Evolutionary conservation across 352 stramenopile genomes (phyloP).

Genomic region (Pythium dissotocum): DNA sequence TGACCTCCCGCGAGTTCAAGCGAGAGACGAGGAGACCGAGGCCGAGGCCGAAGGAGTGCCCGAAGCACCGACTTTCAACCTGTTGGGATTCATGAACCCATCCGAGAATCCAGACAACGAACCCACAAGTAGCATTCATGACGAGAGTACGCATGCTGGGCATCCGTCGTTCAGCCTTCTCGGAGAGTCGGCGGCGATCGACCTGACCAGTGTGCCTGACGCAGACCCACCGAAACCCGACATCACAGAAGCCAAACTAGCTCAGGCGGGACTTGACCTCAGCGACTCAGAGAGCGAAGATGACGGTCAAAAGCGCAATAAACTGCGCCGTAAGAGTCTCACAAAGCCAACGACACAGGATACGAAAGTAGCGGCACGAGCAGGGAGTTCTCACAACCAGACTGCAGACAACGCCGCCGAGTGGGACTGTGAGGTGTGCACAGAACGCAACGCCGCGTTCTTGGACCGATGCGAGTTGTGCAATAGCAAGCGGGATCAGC

Average conservation of each 20-base stretch:
- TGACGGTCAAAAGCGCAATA: conserved; percentile 17
- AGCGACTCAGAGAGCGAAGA: conserved; percentile 53
- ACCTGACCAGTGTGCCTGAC: conserved; percentile 23
- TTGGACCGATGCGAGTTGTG: conserved; percentile 16
- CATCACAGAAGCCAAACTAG: conserved; percentile 29
- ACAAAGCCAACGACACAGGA: neutral
- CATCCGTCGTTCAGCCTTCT: conserved; percentile 10
- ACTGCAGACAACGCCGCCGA: neutral
- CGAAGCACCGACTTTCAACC: conserved; percentile 23
- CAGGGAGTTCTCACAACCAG: neutral
- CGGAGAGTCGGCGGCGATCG: neutral
- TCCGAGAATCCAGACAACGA: neutral
- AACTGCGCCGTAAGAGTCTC: conserved; percentile 11
- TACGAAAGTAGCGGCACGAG: neutral
- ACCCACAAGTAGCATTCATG: neutral
- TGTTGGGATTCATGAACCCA: conserved; percentile 17
- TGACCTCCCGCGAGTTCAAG: neutral
- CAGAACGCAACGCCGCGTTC: conserved; percentile 5
- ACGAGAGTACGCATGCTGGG: too few relatives aligned
- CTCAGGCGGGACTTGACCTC: conserved; percentile 45
- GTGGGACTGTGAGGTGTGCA: conserved; percentile 37
- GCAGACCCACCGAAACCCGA: neutral
- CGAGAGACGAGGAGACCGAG: neutral
- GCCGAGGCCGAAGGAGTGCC: conserved; percentile 7
- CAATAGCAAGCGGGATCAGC: conserved; percentile 4